phyloP scores from a whole-genome alignment of 495 filamentous ascomycete species.

The Apodospora peruviana region DNA sequence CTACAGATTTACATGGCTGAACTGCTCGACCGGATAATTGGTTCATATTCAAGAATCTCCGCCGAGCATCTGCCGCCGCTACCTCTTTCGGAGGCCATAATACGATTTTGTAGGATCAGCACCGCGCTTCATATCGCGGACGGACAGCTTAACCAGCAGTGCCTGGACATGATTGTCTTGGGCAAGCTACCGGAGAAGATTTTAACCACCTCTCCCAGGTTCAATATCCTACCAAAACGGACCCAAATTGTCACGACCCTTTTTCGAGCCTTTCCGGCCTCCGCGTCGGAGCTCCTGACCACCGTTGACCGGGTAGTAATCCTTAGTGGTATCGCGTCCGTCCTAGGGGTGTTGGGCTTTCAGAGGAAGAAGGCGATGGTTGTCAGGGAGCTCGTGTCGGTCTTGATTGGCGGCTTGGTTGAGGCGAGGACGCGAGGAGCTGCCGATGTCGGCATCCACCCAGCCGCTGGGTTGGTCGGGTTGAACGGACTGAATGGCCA shows the following conservation, averaged over 20 bases:
- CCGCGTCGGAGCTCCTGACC: conserved; percentile 54
- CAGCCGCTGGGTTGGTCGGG: conserved; percentile 74
- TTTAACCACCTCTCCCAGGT: conserved; percentile 36
- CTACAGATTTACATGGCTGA: conserved; percentile 40
- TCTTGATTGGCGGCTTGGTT: conserved; percentile 78
- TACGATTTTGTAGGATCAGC: conserved; percentile 72
- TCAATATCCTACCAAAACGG: conserved; percentile 49
- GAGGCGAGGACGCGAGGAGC: conserved; percentile 88
- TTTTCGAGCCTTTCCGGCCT: conserved; percentile 66
- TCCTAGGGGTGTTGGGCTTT: conserved; percentile 69
- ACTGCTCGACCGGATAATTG: conserved; percentile 74
- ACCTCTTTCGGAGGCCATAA: conserved; percentile 73
- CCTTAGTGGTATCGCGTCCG: conserved; percentile 78
- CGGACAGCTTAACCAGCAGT: conserved; percentile 61
- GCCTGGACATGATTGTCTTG: conserved; percentile 60
- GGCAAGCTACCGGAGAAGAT: conserved; percentile 27
- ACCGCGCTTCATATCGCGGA: conserved; percentile 62
- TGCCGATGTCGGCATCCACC: conserved; percentile 91
- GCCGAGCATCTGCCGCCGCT: conserved; percentile 77
- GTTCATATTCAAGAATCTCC: conserved; percentile 74
- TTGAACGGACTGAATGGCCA: conserved; percentile 44
- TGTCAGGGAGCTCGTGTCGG: conserved; percentile 74
- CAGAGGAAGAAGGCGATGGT: conserved; percentile 84
- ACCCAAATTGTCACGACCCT: conserved; percentile 64
- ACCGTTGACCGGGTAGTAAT: conserved; percentile 69